phyloP scores from a whole-genome alignment of 75 land plant genomes.

The Isoetes taiwanensis region DNA sequence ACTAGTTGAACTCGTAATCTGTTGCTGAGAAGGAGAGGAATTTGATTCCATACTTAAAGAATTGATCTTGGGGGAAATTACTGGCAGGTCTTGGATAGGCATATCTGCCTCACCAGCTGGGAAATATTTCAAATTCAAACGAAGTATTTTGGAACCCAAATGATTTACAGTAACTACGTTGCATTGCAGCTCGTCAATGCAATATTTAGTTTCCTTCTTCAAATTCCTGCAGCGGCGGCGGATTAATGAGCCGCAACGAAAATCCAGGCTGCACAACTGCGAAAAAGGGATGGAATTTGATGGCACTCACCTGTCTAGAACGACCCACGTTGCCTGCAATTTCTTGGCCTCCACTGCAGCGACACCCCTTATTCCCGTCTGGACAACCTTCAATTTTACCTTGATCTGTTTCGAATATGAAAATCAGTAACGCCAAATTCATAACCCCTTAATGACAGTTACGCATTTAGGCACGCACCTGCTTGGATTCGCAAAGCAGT shows the following conservation, averaged over 20 bases:
- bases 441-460: background rate
- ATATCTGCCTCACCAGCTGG: no score
- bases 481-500: conserved; percentile 47
- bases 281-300: background rate
- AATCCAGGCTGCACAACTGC: background rate
- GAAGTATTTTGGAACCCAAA: conserved; percentile 64
- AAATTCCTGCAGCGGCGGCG: conserved; percentile 35
- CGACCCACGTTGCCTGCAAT: conserved; percentile 71
- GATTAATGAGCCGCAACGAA: background rate
- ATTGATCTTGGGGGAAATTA: no score
- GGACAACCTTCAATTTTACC: conserved; percentile 48
- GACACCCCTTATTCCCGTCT: conserved; percentile 35
- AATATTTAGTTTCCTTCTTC: conserved; percentile 59
- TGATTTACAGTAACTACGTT: conserved; percentile 67
- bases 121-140: conserved; percentile 14
- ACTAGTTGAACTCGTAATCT: conserved; percentile 66
- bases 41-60: no score
- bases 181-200: conserved; percentile 79
- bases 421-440: background rate
- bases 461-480: conserved; percentile 23
- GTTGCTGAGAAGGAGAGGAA: no score
- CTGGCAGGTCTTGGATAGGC: no score
- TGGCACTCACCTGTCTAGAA: conserved; percentile 62
- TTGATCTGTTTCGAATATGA: conserved; percentile 33
- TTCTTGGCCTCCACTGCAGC: conserved; percentile 56